Evolutionary conservation across 129 eudicot species (phyloP).

Genomic region (Erigeron canadensis): DNA sequence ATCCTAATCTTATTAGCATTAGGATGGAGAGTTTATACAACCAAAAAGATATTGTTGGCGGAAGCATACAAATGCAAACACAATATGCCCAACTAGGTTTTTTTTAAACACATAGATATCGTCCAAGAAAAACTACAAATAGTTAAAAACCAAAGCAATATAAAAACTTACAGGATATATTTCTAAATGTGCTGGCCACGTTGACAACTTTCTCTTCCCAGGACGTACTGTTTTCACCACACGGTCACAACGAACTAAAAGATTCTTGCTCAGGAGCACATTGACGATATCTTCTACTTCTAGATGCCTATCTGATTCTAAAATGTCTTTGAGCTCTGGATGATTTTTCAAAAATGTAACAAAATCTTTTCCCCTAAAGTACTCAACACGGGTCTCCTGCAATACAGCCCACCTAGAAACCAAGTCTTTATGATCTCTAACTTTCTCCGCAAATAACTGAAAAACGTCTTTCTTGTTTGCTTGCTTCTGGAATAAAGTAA

Average conservation of each 20-base stretch:
- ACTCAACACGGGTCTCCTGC: constrained; percentile 98
- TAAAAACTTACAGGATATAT: constrained; percentile 70
- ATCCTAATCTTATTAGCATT: not conserved
- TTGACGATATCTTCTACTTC: constrained; percentile 89
- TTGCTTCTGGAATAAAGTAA: constrained; percentile 62
- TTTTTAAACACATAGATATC: not conserved
- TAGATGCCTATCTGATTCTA: constrained; percentile 74
- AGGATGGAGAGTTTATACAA: not conserved
- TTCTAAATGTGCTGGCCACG: constrained; percentile 99
- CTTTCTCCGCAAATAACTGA: constrained; percentile 93
- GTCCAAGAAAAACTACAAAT: not conserved
- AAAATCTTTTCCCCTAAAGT: constrained; percentile 95
- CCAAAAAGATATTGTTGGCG: not conserved
- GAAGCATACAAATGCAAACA: no score
- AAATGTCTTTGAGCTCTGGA: constrained; percentile 78
- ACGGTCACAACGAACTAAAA: constrained; percentile 93
- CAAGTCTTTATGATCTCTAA: constrained; percentile 89
- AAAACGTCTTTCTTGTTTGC: constrained; percentile 83
- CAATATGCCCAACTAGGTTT: no score
- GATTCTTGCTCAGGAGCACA: constrained; percentile 70
- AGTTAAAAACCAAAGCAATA: not conserved
- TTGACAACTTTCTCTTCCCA: constrained; percentile 89
- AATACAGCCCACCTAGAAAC: constrained; percentile 98
- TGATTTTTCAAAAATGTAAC: constrained; percentile 84
- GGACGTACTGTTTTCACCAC: constrained; percentile 98